These are phyloP conservation scores for Aeminium ludgeri DNA, from an alignment of 495 filamentous ascomycete genomes.

Conservation along the genomic window DNA sequence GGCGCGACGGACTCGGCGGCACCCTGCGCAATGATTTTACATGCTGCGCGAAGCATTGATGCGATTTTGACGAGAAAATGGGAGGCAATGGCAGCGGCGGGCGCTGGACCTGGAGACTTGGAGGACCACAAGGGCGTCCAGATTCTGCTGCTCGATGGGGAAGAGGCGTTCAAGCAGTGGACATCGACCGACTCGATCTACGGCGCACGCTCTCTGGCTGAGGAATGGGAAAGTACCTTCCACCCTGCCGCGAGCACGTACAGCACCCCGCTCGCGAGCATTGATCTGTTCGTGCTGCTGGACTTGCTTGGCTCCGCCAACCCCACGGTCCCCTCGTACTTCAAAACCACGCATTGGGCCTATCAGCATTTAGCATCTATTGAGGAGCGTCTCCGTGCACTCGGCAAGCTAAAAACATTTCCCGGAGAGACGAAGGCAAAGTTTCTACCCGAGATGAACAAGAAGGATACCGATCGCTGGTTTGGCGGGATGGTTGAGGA, in stretches of 20 bases:
- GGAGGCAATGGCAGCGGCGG: constrained; percentile 47
- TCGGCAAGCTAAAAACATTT: constrained; percentile 32
- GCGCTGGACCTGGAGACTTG: constrained; percentile 26
- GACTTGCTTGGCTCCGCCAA: constrained; percentile 63
- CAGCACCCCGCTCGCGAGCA: constrained; percentile 54
- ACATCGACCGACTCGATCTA: constrained; percentile 67
- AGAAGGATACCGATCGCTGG: constrained; percentile 31
- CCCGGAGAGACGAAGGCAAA: constrained; percentile 11
- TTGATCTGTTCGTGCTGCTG: constrained; percentile 80
- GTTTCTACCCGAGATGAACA: constrained; percentile 27
- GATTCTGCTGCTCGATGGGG: constrained; percentile 79
- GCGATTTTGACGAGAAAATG: constrained; percentile 63
- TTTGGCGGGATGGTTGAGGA: constrained; percentile 40
- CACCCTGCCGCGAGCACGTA: constrained; percentile 58
- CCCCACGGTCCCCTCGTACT: constrained; percentile 65
- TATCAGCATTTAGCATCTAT: constrained; percentile 53
- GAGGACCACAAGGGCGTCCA: constrained; percentile 72
- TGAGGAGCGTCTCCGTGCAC: constrained; percentile 51
- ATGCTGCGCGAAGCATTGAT: constrained; percentile 66
- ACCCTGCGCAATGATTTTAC: constrained; percentile 83
- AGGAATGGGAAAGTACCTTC: constrained; percentile 48
- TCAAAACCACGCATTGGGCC: constrained; percentile 82
- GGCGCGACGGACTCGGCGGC: constrained; percentile 87
- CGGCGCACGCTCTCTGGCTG: constrained; percentile 62
- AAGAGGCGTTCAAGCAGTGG: constrained; percentile 80